Evolutionary conservation across 257 asterid species (phyloP).

Genomic region (Schizonepeta tenuifolia): DNA sequence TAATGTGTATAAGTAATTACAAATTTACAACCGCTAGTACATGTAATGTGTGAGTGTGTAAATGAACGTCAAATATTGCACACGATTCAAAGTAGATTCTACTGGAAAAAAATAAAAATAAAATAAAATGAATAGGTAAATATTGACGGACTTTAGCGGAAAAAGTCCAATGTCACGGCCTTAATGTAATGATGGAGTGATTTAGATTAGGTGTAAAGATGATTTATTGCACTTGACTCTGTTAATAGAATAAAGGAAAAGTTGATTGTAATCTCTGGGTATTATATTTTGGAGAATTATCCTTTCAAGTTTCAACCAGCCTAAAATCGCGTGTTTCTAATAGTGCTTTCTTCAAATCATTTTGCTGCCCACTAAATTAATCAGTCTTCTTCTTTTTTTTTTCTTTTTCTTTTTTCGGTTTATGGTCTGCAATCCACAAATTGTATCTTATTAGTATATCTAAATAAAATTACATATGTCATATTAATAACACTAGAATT

Average conservation of each 20-base stretch:
- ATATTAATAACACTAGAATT: no score
- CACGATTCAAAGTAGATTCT: no score
- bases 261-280: conserved; percentile 34
- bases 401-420: no score
- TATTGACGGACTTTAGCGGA: neutral
- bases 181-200: conserved; percentile 35
- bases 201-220: conserved; percentile 42
- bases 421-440: no score
- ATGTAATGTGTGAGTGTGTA: no score
- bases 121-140: neutral
- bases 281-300: conserved; percentile 35
- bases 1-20: no score
- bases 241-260: neutral
- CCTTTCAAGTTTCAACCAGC: conserved; percentile 22
- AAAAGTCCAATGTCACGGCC: conserved; percentile 39
- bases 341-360: conserved; percentile 40
- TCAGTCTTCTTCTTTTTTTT: no score
- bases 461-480: no score
- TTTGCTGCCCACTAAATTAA: conserved; percentile 41
- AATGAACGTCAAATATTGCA: no score
- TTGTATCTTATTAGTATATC: no score
- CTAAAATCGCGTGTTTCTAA: conserved; percentile 19
- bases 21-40: no score
- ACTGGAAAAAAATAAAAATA: neutral
- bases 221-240: neutral